Percentiles rank a stretch among this genome's conserved stretches.
These are phyloP conservation scores for Logfia minima DNA, from an alignment of 129 eudicot species.

Conservation along the genomic window DNA sequence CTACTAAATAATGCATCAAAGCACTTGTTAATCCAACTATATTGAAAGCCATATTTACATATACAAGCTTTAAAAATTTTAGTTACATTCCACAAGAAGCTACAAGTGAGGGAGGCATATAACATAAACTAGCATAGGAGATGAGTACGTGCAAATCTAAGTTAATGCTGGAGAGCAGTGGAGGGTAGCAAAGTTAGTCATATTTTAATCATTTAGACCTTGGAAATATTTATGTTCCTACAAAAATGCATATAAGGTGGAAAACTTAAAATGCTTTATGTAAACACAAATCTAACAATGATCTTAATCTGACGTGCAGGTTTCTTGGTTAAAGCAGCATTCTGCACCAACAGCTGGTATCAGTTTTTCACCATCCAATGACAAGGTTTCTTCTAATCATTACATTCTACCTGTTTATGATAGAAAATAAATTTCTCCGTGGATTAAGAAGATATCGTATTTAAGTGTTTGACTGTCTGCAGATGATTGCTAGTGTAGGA, in stretches of 20 bases:
- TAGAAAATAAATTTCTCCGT: neutral
- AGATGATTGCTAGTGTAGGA: constrained; percentile 92
- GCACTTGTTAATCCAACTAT: neutral
- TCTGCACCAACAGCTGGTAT: constrained; percentile 97
- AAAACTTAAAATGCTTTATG: neutral
- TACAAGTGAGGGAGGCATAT: neutral
- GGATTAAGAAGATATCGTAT: constrained; percentile 1
- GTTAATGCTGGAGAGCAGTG: neutral
- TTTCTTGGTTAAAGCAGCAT: constrained; percentile 95
- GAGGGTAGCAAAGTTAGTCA: neutral
- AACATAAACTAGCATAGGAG: neutral
- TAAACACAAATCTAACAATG: constrained; percentile 3
- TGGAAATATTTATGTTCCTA: neutral
- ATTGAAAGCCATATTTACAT: neutral
- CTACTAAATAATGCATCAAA: neutral
- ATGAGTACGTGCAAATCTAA: neutral
- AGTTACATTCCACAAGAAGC: neutral
- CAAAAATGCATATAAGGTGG: neutral
- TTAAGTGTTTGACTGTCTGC: constrained; percentile 27
- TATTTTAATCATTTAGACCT: neutral
- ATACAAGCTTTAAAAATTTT: neutral
- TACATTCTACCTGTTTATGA: neutral
- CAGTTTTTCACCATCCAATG: constrained; percentile 90
- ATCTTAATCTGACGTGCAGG: constrained; percentile 42
- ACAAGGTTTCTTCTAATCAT: constrained; percentile 57